These are phyloP conservation scores for Xylaria sp. DNA, from an alignment of 2,329 filamentous ascomycete genomes.

Conservation along the genomic window DNA sequence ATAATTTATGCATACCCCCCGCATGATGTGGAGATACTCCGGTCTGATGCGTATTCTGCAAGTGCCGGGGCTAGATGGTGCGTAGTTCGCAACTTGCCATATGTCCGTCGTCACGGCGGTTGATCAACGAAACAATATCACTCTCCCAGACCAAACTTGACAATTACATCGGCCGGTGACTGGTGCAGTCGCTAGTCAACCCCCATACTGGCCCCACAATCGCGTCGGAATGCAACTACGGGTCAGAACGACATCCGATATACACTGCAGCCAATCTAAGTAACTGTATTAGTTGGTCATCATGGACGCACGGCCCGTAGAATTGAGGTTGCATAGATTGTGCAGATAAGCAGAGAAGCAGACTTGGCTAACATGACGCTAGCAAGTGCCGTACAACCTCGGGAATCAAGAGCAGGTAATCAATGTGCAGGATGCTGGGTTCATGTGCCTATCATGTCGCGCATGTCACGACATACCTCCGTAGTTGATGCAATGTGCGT, in stretches of 20 bases:
- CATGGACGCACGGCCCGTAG: background rate
- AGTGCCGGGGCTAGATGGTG: background rate
- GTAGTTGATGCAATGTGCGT: background rate
- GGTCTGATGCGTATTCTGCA: background rate
- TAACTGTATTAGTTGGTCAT: background rate
- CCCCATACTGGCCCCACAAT: background rate
- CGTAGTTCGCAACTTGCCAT: background rate
- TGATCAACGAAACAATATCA: background rate
- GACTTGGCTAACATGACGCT: background rate
- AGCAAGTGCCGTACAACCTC: background rate
- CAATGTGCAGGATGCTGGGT: background rate
- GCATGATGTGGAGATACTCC: background rate
- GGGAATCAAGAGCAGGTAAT: background rate
- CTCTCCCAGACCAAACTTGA: background rate
- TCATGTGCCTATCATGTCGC: background rate
- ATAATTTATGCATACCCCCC: background rate
- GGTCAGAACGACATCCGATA: background rate
- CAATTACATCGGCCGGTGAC: background rate
- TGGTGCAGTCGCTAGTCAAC: background rate
- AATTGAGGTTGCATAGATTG: background rate
- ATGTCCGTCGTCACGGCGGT: background rate
- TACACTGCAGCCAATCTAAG: background rate
- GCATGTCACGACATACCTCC: background rate
- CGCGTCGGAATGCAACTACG: background rate
- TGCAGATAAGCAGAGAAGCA: background rate